Percentiles rank a stretch among this genome's conserved stretches.
Evolutionary conservation across 108 stramenopile species (phyloP).

Genomic region (Nannochloropsis salina): DNA sequence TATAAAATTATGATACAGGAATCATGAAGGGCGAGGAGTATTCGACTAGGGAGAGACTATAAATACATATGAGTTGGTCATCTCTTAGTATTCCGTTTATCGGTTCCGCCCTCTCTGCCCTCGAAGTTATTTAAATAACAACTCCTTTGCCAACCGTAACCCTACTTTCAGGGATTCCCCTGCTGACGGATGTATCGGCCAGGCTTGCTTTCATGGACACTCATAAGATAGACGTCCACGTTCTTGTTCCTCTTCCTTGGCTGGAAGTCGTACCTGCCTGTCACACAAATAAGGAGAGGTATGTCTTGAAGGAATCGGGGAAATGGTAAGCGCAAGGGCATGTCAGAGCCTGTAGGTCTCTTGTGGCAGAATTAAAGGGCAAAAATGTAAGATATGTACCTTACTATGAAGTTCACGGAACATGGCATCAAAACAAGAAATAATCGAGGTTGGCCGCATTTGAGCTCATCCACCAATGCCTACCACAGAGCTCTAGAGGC

Average conservation of each 20-base stretch:
- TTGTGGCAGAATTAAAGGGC: no score
- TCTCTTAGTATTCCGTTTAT: not conserved
- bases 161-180: conserved; percentile 37
- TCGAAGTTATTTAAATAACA: no score
- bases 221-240: conserved; percentile 36
- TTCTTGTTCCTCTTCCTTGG: conserved; percentile 48
- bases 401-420: not conserved
- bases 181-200: conserved; percentile 25
- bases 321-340: not conserved
- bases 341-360: not conserved
- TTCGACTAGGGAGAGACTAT: no score
- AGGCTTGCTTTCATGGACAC: conserved; percentile 33
- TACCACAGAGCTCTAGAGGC: conserved; percentile 23
- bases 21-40: no score
- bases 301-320: conserved; percentile 13
- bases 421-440: not conserved
- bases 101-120: not conserved
- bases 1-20: no score
- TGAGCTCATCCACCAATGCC: not conserved
- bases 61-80: no score
- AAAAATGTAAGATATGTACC: no score
- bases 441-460: not conserved
- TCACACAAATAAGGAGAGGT: conserved; percentile 29
- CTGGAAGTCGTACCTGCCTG: conserved; percentile 39
- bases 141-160: not conserved